Base-by-base conservation (phyloP, 2,329 filamentous ascomycete genomes). In the Immersiporthe knoxdaviesiana region DNA sequence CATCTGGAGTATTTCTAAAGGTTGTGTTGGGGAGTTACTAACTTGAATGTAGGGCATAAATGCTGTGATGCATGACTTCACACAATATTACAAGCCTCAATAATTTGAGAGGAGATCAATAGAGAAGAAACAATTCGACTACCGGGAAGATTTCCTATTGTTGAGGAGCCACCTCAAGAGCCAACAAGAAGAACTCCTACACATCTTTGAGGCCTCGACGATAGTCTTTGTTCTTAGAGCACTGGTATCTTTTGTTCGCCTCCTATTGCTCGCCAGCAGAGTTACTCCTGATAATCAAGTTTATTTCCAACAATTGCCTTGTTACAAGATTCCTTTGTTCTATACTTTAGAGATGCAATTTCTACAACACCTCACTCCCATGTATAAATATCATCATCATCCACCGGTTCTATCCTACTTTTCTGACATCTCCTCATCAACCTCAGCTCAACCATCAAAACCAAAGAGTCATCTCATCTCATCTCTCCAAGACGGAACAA, bases 11-110 rank as follows among this genome's bases (percentile, higher is more conserved):
- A 47, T 30, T 14, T 27, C 10, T 56, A 3, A 16, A 21, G 24
- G 12, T 8, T 35, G n/a, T n/a, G n/a, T 8, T 35, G 2, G 27
- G 2, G 12, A 1, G 6, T 11, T 11, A 14, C 68, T 70, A n/a
- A 70, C 50, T 24, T 6, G 1, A 30, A 2, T 12, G 1, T 14
- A 72, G 70, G 70, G 70, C 2, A 44, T 71, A 5, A 62, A 67
- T 41, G 37, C 30, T 24, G 64, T 73, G 12, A 68, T 69, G 65
- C 72, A 73, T 44, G 72, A 73, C 39, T 70, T 73, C 59, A 72
- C 71, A 3, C 72, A 73, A 35, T 72, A 73, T 16, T 73, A 71
- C 39, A 71, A 56, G 21, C 16, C 54, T 16, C 37, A 32, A 24
- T n/a, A 27, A 18, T 56, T 30, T 5, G 21, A n/a, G 54, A 16